Base-by-base conservation (phyloP, 1,284 basidiomycete genomes). In the Cryptococcus sp. region DNA sequence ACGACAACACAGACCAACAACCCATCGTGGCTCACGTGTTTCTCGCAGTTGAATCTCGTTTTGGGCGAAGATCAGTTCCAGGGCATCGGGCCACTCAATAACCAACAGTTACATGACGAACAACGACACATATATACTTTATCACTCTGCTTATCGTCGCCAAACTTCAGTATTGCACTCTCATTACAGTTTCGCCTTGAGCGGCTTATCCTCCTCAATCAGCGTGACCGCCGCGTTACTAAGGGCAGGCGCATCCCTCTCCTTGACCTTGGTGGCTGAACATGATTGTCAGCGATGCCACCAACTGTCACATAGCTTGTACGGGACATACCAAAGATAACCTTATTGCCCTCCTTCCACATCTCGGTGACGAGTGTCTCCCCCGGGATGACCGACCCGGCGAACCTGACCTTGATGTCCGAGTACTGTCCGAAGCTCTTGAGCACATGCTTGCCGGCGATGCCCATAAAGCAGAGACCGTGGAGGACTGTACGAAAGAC, bases 271-370 rank as follows among this genome's bases (percentile, higher is more conserved):
- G 58, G 78, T 65, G 48, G 67, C 77, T 78, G n/a, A 8, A 4
- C 38, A 36, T 8, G 13, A 33, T 45, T 23, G 44, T 56, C 50
- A 60, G 53, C 50, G n/a, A 16, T 44, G 28, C 8, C 23, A 36
- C 6, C 20, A 13, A 49, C 16, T 11, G 16, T 38, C 20, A 4
- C 7, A 13, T 11, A 9, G 7, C 16, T 18, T 4, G n/a, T 35
- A 28, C 20, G 23, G 43, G 0, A 82, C 88, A 71, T 73, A 92
- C 89, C 81, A 77, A 98, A 98, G 62, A 97, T 85, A 63, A 98
- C 87, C 79, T 88, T 97, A 69, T 84, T 79, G 18, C 87, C 90
- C 69, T 97, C 92, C 76, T 94, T 97, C 95, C 95, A 98, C 93
- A 97, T 96, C 74, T 91, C 85, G 0, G 92, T 96, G 18, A 92